Evolutionary conservation across 83 land plant species (phyloP).

Genomic region (Picea engelmannii): DNA sequence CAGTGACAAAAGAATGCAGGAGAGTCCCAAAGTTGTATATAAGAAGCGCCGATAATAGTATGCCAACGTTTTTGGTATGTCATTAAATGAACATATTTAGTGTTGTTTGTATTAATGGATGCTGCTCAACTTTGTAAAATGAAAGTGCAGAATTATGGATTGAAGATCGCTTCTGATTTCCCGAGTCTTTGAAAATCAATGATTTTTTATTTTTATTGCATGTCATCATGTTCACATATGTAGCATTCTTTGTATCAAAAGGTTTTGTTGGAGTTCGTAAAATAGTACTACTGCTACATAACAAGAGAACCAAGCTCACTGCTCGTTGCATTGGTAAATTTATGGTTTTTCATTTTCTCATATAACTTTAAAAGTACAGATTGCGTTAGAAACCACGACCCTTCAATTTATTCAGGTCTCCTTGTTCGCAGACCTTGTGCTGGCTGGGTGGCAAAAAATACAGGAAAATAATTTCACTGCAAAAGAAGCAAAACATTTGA

Average conservation of each 20-base stretch:
- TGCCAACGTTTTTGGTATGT: not conserved
- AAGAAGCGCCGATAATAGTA: constrained; percentile 3
- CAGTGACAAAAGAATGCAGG: constrained; percentile 53
- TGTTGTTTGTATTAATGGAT: not conserved
- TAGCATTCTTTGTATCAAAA: not conserved
- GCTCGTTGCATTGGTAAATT: no score
- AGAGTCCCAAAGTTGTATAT: constrained; percentile 7
- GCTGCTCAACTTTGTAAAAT: not conserved
- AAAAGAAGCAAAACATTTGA: no score
- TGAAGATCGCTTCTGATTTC: not conserved
- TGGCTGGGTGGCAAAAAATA: no score
- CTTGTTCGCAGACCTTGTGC: no score
- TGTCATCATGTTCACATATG: not conserved
- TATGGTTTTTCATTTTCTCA: no score
- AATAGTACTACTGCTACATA: not conserved
- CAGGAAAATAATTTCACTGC: no score
- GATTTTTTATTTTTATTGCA: not conserved
- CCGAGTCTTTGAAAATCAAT: not conserved
- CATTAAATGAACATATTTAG: not conserved
- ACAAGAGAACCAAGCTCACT: no score
- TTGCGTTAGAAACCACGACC: no score
- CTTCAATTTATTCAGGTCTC: no score
- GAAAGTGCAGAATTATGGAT: not conserved
- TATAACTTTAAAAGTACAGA: no score
- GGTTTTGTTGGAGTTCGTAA: not conserved